Conservation (phyloP, 2,329 filamentous ascomycete genomes). For the Davidsoniella virescens region DNA sequence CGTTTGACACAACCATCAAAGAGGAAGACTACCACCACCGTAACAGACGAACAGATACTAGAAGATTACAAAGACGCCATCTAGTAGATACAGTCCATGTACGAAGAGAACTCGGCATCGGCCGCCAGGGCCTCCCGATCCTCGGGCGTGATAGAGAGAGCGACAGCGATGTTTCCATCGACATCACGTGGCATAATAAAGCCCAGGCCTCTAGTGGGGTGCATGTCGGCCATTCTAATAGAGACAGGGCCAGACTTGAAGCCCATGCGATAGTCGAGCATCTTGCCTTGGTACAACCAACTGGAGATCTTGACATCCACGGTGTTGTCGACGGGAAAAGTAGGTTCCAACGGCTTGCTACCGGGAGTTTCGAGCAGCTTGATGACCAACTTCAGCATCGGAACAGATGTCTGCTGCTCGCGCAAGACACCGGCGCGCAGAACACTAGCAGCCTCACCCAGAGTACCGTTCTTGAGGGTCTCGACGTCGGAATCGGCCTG, state of each 20-base stretch:
- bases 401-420: neutral
- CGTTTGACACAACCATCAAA: too few species aligned
- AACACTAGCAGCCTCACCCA: neutral
- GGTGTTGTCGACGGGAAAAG: neutral
- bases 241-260: neutral
- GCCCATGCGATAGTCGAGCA: neutral
- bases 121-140: neutral
- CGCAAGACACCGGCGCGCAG: neutral
- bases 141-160: neutral
- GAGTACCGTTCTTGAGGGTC: neutral
- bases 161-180: neutral
- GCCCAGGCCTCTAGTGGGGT: neutral
- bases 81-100: too few species aligned
- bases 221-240: neutral
- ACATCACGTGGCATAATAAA: constrained; percentile 1
- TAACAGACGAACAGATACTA: too few species aligned
- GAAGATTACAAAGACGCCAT: too few species aligned
- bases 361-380: neutral
- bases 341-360: neutral
- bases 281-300: neutral
- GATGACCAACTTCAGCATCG: neutral
- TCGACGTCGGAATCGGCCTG: neutral
- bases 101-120: neutral
- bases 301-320: neutral
- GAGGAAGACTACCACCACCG: too few species aligned